These are phyloP conservation scores for Larix kaempferi DNA, from an alignment of 75 land plant genomes.

Conservation along the genomic window DNA sequence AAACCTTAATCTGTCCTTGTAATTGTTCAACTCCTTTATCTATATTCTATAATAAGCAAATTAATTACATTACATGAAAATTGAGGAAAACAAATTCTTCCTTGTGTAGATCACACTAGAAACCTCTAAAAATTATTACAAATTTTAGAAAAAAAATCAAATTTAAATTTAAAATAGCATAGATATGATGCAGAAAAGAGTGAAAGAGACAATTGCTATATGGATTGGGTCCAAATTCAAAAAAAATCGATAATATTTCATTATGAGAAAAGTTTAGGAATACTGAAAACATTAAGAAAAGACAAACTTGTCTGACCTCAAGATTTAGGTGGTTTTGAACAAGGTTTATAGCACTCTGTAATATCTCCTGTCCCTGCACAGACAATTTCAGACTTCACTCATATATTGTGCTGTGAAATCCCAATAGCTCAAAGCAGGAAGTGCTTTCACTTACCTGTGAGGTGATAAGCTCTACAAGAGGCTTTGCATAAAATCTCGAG, in stretches of 20 bases:
- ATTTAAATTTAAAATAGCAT: no score
- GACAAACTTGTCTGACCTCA: slow-evolving; percentile 49
- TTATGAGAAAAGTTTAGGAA: neutral
- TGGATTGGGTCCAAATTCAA: neutral
- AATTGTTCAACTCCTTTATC: no score
- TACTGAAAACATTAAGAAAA: neutral
- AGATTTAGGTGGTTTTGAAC: slow-evolving; percentile 80
- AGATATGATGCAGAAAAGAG: neutral
- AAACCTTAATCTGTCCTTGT: no score
- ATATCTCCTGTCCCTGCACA: slow-evolving; percentile 83
- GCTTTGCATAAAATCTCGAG: slow-evolving; percentile 97
- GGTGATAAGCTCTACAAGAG: slow-evolving; percentile 94
- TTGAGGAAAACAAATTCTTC: no score
- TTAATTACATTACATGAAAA: no score
- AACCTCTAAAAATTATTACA: no score
- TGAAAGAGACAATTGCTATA: neutral
- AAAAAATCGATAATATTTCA: neutral
- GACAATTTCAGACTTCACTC: neutral
- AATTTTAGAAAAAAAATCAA: no score
- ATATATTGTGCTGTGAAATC: neutral
- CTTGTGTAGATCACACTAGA: no score
- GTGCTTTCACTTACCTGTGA: slow-evolving; percentile 54
- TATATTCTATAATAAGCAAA: no score
- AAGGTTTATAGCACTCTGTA: slow-evolving; percentile 96
- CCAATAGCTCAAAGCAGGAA: neutral